These are phyloP conservation scores for Ananas comosus DNA, from an alignment of 176 grass and related monocot species.

Conservation along the genomic window DNA sequence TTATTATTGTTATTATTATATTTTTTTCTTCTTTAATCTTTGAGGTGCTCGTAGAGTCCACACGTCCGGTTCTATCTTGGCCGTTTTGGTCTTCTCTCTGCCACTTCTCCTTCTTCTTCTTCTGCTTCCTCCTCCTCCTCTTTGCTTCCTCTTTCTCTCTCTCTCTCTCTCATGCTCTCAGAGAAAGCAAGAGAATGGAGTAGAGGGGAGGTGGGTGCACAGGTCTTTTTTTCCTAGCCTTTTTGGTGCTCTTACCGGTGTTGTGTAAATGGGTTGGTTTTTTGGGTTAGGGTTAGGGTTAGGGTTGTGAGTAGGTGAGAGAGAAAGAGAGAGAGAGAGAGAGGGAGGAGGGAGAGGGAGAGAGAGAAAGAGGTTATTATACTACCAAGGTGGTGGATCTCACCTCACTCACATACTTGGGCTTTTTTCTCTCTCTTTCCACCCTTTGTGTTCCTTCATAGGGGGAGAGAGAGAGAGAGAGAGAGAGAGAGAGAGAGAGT, in stretches of 20 bases:
- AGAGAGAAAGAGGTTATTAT: conserved; percentile 31
- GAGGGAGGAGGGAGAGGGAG: conserved; percentile 36
- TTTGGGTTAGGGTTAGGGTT: conserved; percentile 18
- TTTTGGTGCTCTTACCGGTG: conserved; percentile 10
- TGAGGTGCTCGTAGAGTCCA: conserved; percentile 19
- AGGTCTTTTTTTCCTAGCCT: background rate
- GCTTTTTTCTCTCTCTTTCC: conserved; percentile 45
- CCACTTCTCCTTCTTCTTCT: background rate
- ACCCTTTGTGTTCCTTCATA: background rate
- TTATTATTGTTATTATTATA: background rate
- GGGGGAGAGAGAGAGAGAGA: conserved; percentile 1
- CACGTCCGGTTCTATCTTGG: conserved; percentile 36
- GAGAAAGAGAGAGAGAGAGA: conserved; percentile 32
- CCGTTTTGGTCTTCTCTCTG: background rate
- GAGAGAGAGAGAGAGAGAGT: conserved; percentile 2
- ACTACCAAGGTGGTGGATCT: background rate
- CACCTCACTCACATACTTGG: background rate
- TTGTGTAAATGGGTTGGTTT: conserved; percentile 5
- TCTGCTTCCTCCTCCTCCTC: background rate
- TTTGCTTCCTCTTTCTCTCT: background rate
- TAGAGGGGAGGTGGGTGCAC: background rate
- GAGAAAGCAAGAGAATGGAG: conserved; percentile 5
- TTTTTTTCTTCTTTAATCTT: background rate
- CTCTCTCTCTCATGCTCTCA: background rate
- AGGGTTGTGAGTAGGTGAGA: conserved; percentile 4